Percentiles rank a stretch among this genome's conserved stretches.
phyloP scores from a whole-genome alignment of 1,284 basidiomycete genomes.

The Irpex sp. region DNA sequence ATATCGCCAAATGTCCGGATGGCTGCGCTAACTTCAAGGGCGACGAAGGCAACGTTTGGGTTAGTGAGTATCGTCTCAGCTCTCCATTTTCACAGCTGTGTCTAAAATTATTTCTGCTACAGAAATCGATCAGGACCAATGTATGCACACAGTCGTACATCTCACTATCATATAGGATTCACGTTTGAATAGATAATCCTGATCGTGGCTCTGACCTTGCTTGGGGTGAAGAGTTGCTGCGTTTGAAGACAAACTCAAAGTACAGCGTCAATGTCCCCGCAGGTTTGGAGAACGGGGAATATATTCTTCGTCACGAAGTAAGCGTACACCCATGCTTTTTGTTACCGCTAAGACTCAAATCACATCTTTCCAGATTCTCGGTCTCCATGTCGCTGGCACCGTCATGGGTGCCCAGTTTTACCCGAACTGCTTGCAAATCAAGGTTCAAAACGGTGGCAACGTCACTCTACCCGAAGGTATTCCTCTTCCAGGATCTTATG shows the following conservation, averaged over 20 bases:
- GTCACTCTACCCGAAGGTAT: conserved; percentile 15
- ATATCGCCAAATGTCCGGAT: conserved; percentile 17
- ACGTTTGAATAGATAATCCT: conserved; percentile 12
- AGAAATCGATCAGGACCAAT: conserved; percentile 20
- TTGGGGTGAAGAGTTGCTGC: conserved; percentile 17
- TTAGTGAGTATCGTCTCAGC: conserved; percentile 14
- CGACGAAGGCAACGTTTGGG: conserved; percentile 17
- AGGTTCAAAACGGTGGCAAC: conserved; percentile 14
- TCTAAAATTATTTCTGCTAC: background rate
- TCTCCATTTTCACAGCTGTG: background rate
- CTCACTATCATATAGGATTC: background rate
- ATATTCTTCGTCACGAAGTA: conserved; percentile 18
- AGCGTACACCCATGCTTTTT: background rate
- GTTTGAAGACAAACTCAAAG: conserved; percentile 7
- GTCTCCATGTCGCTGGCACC: conserved; percentile 11
- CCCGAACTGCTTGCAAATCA: conserved; percentile 17
- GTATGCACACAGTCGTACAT: conserved; percentile 7
- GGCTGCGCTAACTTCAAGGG: conserved; percentile 21
- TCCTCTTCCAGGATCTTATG: conserved; percentile 17
- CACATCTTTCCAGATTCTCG: conserved; percentile 12
- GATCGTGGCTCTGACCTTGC: conserved; percentile 8
- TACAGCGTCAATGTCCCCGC: conserved; percentile 18
- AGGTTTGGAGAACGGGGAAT: conserved; percentile 13
- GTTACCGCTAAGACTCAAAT: background rate
- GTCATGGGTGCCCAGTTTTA: conserved; percentile 20